Conservation (phyloP, 2,329 filamentous ascomycete species). For the Scleromitrula shiraiana region DNA sequence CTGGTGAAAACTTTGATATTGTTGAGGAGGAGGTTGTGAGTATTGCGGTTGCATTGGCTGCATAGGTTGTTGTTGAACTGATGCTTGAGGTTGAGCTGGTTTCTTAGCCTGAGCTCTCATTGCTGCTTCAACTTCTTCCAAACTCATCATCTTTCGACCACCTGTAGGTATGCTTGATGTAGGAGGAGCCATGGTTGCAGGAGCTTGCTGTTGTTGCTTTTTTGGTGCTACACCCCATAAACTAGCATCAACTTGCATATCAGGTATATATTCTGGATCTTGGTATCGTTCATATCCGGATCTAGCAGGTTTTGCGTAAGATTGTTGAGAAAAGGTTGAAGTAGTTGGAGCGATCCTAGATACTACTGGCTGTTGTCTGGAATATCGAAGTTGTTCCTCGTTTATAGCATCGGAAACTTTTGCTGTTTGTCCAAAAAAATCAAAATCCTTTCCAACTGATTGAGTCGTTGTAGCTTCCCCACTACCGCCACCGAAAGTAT, state of each 20-base stretch:
- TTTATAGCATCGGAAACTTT: slow-evolving; percentile 78
- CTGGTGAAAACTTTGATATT: slow-evolving; percentile 18
- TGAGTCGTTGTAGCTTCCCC: slow-evolving; percentile 36
- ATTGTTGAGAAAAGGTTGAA: slow-evolving; percentile 31
- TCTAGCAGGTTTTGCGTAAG: slow-evolving; percentile 53
- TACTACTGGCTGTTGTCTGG: slow-evolving; percentile 59
- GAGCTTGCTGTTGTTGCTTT: slow-evolving; percentile 31
- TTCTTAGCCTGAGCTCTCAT: slow-evolving; percentile 66
- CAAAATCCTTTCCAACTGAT: slow-evolving; percentile 81
- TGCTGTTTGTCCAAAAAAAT: slow-evolving; percentile 91
- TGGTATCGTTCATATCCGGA: slow-evolving; percentile 91
- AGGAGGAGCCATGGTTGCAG: slow-evolving; percentile 25
- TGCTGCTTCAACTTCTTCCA: slow-evolving; percentile 93
- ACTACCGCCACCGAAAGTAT: slow-evolving; percentile 68
- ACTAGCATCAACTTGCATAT: slow-evolving; percentile 85
- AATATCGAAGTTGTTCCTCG: slow-evolving; percentile 82
- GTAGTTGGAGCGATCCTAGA: slow-evolving; percentile 37
- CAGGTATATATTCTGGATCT: slow-evolving; percentile 74
- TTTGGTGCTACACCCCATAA: slow-evolving; percentile 79
- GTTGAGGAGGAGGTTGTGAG: slow-evolving; percentile 19
- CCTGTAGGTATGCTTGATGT: slow-evolving; percentile 28
- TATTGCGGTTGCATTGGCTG: slow-evolving; percentile 14
- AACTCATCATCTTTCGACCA: slow-evolving; percentile 76
- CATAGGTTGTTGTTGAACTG: slow-evolving; percentile 16
- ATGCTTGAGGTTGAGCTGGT: slow-evolving; percentile 31